These are phyloP conservation scores for Priceomyces haplophilus DNA, from an alignment of 805 yeast genomes.

Conservation along the genomic window DNA sequence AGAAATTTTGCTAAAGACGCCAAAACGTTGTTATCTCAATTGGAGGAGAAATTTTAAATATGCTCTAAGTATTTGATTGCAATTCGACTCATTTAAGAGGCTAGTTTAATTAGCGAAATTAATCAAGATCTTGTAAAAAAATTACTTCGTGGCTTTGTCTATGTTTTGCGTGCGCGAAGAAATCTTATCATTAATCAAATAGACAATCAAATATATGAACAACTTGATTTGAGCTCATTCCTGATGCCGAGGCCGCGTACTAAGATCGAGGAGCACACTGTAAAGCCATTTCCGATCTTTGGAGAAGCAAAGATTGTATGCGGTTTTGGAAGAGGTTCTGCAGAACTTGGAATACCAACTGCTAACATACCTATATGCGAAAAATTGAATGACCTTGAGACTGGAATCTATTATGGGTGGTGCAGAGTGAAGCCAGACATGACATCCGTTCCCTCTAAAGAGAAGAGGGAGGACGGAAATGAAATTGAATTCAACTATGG, in stretches of 20 bases:
- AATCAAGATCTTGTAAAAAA: too few species aligned
- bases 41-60: conserved; percentile 55
- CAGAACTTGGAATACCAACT: conserved; percentile 93
- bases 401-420: conserved; percentile 93
- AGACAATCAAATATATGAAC: too few species aligned
- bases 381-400: conserved; percentile 39
- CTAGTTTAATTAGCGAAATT: too few species aligned
- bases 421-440: conserved; percentile 32
- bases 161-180: too few species aligned
- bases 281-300: conserved; percentile 51
- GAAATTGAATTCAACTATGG: conserved; percentile 60
- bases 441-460: conserved; percentile 11
- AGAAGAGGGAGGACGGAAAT: conserved; percentile 23
- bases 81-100: neutral
- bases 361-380: conserved; percentile 77
- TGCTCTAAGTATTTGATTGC: neutral
- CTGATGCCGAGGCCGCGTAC: conserved; percentile 41
- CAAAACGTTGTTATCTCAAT: conserved; percentile 65
- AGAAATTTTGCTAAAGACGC: conserved; percentile 95
- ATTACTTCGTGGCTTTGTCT: too few species aligned
- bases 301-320: conserved; percentile 51
- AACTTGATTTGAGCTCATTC: neutral
- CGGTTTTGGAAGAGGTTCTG: conserved; percentile 95
- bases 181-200: too few species aligned
- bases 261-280: conserved; percentile 41